Base-by-base conservation (phyloP, 2,329 filamentous ascomycete species). In the Botryotinia convoluta region DNA sequence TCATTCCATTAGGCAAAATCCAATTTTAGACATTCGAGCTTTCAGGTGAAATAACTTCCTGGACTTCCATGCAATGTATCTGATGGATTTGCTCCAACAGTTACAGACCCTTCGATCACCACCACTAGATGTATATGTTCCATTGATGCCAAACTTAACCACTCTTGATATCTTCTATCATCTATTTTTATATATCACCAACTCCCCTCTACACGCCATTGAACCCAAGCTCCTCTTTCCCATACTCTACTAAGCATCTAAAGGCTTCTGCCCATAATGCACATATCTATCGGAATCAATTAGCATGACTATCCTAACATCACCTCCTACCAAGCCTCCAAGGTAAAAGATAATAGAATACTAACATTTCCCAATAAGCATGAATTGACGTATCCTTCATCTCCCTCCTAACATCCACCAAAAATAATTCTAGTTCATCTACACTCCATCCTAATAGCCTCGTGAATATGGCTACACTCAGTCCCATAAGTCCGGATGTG, bases 361-460 rank as follows among this genome's bases (percentile, higher is more conserved):
- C 83, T 77, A 87, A 84, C 76, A 88, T 82, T 22, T 86, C 86
- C 86, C 88, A 88, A 74, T 87, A 87, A 85, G 82, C 75, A 85
- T 82, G 74, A 81, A 80, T 69, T 57, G 48, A 75, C 14, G 60
- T 67, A 72, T 85, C 84, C 74, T 80, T 81, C 75, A 86, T 85
- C 20, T 83, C 85, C 74, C 80, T 84, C 73, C 85, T 81, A 35
- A 87, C 85, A 18, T 84, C 81, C 29, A 85, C 80, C n/a, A 87
- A 81, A 72, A 86, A 85, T 12, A 85, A 72, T 77, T 87, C 84
- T 22, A 86, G 83, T 73, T 87, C 81, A 42, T 86, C 83, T 37
- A 81, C 81, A 32, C 79, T 81, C 86, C 86, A 88, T 1, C 81
- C 81, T 65, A 87, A 79, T 1, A 85, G 83, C 37, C 85, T 82